These are phyloP conservation scores for Alectoria sarmentosa DNA, from an alignment of 495 filamentous ascomycete species.

Conservation along the genomic window DNA sequence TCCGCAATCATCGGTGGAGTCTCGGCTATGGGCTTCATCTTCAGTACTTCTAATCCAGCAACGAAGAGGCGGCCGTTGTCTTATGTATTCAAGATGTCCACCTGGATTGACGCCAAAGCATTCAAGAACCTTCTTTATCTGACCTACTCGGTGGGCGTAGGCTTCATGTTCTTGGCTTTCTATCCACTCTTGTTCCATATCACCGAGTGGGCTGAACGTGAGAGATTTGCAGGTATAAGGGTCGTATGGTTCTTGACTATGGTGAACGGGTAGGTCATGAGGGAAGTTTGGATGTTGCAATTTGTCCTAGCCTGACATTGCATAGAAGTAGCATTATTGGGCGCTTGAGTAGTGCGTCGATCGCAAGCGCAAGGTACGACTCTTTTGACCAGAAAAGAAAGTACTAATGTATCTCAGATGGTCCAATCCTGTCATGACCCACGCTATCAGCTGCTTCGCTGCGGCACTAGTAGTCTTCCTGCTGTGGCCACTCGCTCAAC, in stretches of 20 bases:
- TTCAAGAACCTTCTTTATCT: conserved; percentile 30
- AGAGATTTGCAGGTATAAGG: conserved; percentile 28
- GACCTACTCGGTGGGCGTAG: conserved; percentile 31
- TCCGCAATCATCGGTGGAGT: conserved; percentile 28
- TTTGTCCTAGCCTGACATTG: conserved; percentile 3
- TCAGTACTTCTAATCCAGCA: conserved; percentile 31
- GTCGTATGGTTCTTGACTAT: conserved; percentile 39
- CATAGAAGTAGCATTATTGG: conserved; percentile 12
- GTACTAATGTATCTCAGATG: background rate
- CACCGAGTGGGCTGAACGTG: conserved; percentile 37
- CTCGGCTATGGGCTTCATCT: conserved; percentile 30
- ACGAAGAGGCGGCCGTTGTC: conserved; percentile 23
- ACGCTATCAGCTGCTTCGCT: conserved; percentile 29
- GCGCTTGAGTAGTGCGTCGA: conserved; percentile 7
- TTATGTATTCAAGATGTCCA: conserved; percentile 19
- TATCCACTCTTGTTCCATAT: conserved; percentile 41
- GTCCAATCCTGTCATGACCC: conserved; percentile 31
- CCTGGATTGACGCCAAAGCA: conserved; percentile 34
- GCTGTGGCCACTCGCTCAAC: conserved; percentile 32
- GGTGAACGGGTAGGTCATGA: conserved; percentile 33
- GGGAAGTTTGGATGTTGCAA: background rate
- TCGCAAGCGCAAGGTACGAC: conserved; percentile 4
- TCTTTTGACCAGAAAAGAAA: background rate
- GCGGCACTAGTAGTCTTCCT: conserved; percentile 31
- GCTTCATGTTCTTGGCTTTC: conserved; percentile 38